Base-by-base conservation (phyloP, 2,329 filamentous ascomycete species). In the Amylocarpus encephaloides region DNA sequence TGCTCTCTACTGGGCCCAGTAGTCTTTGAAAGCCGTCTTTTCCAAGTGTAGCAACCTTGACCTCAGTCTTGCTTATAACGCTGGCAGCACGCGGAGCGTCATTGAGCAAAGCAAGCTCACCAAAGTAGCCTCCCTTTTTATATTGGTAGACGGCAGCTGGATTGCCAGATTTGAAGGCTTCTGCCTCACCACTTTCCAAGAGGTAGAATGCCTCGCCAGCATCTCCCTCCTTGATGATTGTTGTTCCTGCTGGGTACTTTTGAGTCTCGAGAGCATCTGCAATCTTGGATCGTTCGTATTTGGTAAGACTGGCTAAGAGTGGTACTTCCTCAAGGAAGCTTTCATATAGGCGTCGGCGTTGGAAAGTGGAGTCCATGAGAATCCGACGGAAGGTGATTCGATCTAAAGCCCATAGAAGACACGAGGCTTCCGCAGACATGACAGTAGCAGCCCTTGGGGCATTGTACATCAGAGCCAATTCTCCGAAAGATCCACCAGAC, bases 401-500 rank as follows among this genome's bases (percentile, higher is more conserved):
- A 67, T 98, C 93, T 45, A 98, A 77, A 16, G 90, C 90, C 93
- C 93, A 98, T 9, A 98, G 78, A 3, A 86, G 91, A 64, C 86
- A 91, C 32, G 79, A 73, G 2, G 84, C 68, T 62, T 94, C 88
- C 11, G 85, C 83, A 29, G 88, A 95, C 54, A 94, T 80, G 53
- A 98, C 88, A 0, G 93, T 97, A 3, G 93, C 93, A 38, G 93
- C 93, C 64, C 93, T 88, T 22, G 93, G 93, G 18, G 93, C 90
- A 64, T 97, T 96, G 74, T 98, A 97, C 93, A 98, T 97, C 63
- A 98, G 77, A 11, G 93, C 93, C 50, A 98, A 77, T 72, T 98
- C 93, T 62, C 93, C 93, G 69, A 98, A 98, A 3, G 90, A 95
- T 54, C 91, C 91, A 44, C 38, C 93, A 3, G 90, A 81, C 40